Evolutionary conservation across 2,329 filamentous ascomycete species (phyloP).

Genomic region (Drechslerella dactyloides): DNA sequence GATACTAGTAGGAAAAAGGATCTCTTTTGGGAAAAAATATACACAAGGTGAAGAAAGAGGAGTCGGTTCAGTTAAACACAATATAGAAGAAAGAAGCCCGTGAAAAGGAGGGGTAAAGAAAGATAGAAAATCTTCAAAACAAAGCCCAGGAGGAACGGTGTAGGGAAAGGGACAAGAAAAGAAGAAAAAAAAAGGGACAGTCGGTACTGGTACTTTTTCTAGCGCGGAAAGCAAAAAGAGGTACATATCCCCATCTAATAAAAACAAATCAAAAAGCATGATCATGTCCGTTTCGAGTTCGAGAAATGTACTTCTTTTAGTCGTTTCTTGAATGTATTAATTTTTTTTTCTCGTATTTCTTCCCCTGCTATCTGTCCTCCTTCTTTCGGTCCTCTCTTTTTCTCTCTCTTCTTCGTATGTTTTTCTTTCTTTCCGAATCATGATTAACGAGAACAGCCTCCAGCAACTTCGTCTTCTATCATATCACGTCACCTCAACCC

Average conservation of each 20-base stretch:
- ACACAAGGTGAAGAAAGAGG: conserved; percentile 45
- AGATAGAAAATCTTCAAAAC: conserved; percentile 25
- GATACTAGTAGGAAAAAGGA: conserved; percentile 32
- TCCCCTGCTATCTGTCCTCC: conserved; percentile 24
- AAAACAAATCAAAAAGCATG: conserved; percentile 48
- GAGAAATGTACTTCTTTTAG: conserved; percentile 49
- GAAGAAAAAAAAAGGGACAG: conserved; percentile 22
- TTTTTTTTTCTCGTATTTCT: conserved; percentile 19
- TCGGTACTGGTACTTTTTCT: conserved; percentile 33
- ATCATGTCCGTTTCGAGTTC: conserved; percentile 16
- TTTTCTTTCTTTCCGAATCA: conserved; percentile 34
- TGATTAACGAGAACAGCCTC: conserved; percentile 40
- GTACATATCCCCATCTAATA: conserved; percentile 49
- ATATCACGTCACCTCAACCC: conserved; percentile 20
- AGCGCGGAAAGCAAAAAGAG: conserved; percentile 41
- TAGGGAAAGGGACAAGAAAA: conserved; percentile 13
- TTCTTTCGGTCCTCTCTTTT: conserved; percentile 17
- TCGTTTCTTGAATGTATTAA: conserved; percentile 23
- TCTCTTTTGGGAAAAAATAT: conserved; percentile 48
- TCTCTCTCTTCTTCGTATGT: conserved; percentile 28
- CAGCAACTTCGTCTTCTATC: conserved; percentile 40
- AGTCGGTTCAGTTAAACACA: conserved; percentile 48
- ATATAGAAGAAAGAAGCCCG: conserved; percentile 21
- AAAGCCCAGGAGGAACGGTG: too few species aligned
- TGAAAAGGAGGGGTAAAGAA: conserved; percentile 29